Conservation (phyloP, 768 basidiomycete genomes). For the Inosperma sp. region DNA sequence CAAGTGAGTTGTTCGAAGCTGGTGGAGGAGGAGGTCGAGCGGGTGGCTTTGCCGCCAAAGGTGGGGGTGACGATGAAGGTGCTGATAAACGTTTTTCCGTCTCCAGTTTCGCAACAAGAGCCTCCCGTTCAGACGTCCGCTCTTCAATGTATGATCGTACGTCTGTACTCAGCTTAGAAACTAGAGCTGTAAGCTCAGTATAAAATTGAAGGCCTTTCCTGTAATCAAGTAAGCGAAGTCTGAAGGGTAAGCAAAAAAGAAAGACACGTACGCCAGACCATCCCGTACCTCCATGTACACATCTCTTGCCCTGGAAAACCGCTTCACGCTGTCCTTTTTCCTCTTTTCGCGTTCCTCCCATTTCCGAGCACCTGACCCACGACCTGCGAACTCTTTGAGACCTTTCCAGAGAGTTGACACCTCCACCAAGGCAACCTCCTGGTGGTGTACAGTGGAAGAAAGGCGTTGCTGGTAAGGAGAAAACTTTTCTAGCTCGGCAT, state of each 20-base stretch:
- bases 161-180: slow-evolving; percentile 52
- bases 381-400: slow-evolving; percentile 67
- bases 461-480: slow-evolving; percentile 84
- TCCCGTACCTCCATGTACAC: slow-evolving; percentile 83
- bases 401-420: slow-evolving; percentile 67
- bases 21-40: slow-evolving; percentile 41
- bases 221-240: slow-evolving; percentile 15
- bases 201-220: slow-evolving; percentile 93
- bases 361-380: slow-evolving; percentile 70
- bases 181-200: slow-evolving; percentile 65
- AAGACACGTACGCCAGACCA: slow-evolving; percentile 68
- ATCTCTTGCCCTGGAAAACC: slow-evolving; percentile 74
- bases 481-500: slow-evolving; percentile 94
- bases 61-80: slow-evolving; percentile 40
- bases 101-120: slow-evolving; percentile 64
- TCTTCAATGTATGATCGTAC: slow-evolving; percentile 58
- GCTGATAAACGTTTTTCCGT: slow-evolving; percentile 59
- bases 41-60: slow-evolving; percentile 47
- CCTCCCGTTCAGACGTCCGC: slow-evolving; percentile 67
- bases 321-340: slow-evolving; percentile 67
- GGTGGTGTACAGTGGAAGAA: slow-evolving; percentile 70
- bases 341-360: slow-evolving; percentile 80
- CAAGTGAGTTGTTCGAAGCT: slow-evolving; percentile 32
- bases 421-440: slow-evolving; percentile 70
- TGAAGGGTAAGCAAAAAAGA: not conserved